These are phyloP conservation scores for Globisporangium paddicum DNA, from an alignment of 352 stramenopile genomes.

Conservation along the genomic window DNA sequence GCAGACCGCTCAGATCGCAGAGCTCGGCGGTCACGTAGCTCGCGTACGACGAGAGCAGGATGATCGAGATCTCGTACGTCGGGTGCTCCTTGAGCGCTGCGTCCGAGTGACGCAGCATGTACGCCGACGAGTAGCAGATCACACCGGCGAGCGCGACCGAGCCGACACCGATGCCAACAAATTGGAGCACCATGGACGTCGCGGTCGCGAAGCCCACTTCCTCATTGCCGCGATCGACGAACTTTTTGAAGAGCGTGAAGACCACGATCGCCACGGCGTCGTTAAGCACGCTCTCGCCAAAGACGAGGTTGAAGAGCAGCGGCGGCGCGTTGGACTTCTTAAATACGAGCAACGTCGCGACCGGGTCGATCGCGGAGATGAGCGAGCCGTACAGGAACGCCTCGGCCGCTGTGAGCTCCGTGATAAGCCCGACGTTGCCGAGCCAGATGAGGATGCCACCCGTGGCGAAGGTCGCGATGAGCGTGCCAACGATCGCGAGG, in stretches of 20 bases:
- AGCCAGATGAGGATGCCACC: conserved; percentile 37
- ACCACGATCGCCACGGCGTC: conserved; percentile 60
- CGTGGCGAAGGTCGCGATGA: conserved; percentile 49
- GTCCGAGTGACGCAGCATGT: conserved; percentile 14
- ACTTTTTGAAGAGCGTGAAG: conserved; percentile 51
- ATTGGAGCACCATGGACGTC: conserved; percentile 23
- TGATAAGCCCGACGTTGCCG: conserved; percentile 27
- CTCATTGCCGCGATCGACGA: conserved; percentile 38
- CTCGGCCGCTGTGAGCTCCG: conserved; percentile 51
- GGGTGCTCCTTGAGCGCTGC: conserved; percentile 9
- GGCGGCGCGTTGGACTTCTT: conserved; percentile 41
- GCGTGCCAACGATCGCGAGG: conserved; percentile 41
- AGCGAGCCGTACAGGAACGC: conserved; percentile 73
- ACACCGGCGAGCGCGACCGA: conserved; percentile 39
- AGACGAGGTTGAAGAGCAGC: conserved; percentile 84
- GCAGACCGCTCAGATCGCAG: conserved; percentile 57
- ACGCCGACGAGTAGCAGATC: conserved; percentile 48
- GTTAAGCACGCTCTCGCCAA: conserved; percentile 86
- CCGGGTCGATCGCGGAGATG: conserved; percentile 81
- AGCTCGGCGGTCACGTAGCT: conserved; percentile 35
- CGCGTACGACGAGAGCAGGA: conserved; percentile 36
- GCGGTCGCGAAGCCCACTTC: conserved; percentile 21
- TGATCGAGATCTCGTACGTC: conserved; percentile 66
- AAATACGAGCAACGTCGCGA: conserved; percentile 79
- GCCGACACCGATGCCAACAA: conserved; percentile 39